Evolutionary conservation across 2,329 filamentous ascomycete species (phyloP).

Genomic region (Aquanectria penicillioides): DNA sequence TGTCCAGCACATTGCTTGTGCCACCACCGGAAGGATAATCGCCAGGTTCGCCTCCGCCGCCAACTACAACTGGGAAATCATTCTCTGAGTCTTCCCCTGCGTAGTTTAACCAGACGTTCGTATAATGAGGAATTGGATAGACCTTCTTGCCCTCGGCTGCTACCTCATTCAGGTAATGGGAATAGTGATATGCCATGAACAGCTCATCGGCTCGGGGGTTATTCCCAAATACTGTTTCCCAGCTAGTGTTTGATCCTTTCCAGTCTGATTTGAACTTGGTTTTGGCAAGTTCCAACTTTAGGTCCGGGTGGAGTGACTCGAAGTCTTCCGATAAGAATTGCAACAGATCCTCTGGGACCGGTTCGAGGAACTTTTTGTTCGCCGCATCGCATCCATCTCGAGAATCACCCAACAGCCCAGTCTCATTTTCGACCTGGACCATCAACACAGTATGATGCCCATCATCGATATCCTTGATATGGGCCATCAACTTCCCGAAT

Average conservation of each 20-base stretch:
- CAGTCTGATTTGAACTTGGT: not conserved
- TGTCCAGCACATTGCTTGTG: not conserved
- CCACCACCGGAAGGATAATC: not conserved
- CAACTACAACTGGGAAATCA: not conserved
- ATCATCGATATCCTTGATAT: not conserved
- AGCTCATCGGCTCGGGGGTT: not conserved
- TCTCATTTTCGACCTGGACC: conserved; percentile 4
- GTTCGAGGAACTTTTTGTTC: not conserved
- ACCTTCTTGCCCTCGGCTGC: not conserved
- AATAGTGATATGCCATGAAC: not conserved
- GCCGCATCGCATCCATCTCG: not conserved
- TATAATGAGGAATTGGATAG: not conserved
- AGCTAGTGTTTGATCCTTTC: not conserved
- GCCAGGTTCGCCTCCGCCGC: not conserved
- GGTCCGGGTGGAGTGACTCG: not conserved
- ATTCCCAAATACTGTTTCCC: not conserved
- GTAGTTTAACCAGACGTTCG: not conserved
- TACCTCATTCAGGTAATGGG: not conserved
- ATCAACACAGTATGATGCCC: not conserved
- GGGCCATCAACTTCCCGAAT: not conserved
- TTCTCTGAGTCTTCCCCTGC: not conserved
- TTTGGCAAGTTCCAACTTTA: not conserved
- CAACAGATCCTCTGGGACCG: not conserved
- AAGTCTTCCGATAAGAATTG: not conserved
- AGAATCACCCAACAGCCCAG: not conserved